Conservation (phyloP, 257 asterid species). For the Ocimum tenuiflorum region DNA sequence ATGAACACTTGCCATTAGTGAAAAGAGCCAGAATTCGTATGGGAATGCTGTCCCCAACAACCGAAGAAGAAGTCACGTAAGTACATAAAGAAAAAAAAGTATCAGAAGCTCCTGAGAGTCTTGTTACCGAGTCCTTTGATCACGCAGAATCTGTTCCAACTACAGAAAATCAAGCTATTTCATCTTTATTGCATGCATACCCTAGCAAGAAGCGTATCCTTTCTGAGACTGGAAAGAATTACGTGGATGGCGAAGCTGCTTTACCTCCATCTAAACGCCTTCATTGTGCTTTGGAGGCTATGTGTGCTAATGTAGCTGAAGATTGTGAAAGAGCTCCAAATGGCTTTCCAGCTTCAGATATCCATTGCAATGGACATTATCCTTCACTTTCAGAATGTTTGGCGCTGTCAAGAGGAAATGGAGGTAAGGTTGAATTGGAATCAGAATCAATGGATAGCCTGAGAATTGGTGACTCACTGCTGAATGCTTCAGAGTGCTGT, state of each 20-base stretch:
- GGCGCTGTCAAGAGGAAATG: slow-evolving; percentile 25
- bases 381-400: slow-evolving; percentile 22
- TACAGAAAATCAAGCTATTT: slow-evolving; percentile 24
- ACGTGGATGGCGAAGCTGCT: slow-evolving; percentile 76
- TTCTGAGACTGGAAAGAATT: slow-evolving; percentile 45
- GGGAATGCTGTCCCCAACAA: slow-evolving; percentile 50
- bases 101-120: slow-evolving; percentile 31
- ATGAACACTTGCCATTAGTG: slow-evolving; percentile 78
- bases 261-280: slow-evolving; percentile 95
- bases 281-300: slow-evolving; percentile 95
- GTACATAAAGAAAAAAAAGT: slow-evolving; percentile 36
- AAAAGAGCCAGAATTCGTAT: slow-evolving; percentile 89
- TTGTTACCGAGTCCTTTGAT: slow-evolving; percentile 18
- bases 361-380: slow-evolving; percentile 18
- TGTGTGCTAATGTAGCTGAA: slow-evolving; percentile 93
- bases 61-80: slow-evolving; percentile 29
- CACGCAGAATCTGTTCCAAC: slow-evolving; percentile 14
- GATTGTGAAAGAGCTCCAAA: slow-evolving; percentile 35
- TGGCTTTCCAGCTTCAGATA: slow-evolving; percentile 21
- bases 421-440: slow-evolving; percentile 24
- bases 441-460: slow-evolving; percentile 22
- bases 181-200: slow-evolving; percentile 29
- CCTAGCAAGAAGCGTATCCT: slow-evolving; percentile 35
- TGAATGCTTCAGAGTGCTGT: slow-evolving; percentile 31
- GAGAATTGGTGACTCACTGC: slow-evolving; percentile 26